Evolutionary conservation across 805 yeast species (phyloP), one percentile per base, ranked within the genome.

Genomic region (Kurtzmaniella cleridarum): DNA sequence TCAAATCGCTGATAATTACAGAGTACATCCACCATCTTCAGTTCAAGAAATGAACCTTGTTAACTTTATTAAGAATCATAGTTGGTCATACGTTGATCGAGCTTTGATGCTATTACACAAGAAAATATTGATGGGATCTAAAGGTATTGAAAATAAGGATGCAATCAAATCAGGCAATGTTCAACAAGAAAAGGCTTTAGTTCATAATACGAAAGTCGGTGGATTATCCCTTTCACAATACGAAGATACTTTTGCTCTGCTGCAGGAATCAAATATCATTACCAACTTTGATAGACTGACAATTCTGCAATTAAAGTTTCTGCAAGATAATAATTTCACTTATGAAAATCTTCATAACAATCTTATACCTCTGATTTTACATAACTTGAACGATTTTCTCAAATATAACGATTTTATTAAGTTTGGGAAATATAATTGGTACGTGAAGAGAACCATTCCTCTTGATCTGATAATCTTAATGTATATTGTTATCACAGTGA

Each of bases 351-450:
- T 78, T 41, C 64, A 72, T 14, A 73, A 65, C 45, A 78, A 77
- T 53, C 55, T 78, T 43, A 66, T 78, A 28, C 82, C 84, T 1
- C 69, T 79, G 1, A 64, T 78, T 9, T 49, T 78, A 33, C 83
- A 78, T 47, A 76, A 75, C 45, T 56, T 78, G 45, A 73, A 74
- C 47, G 77, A 75, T 42, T 78, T 78, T 48, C 55, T 75, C 42
- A 71, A 73, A 50, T 69, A 73, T 45, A 71, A 73, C 41, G 74
- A 75, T 45, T 74, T 73, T 47, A 67, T 71, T 41, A 67, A 71
- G 36, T 75, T 71, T 50, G 76, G 76, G 5, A 67, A 71, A 40
- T 78, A 64, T 53, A 78, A 78, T 47, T 78, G 84, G 84, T 78
- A 76, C 45, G 66, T 78, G 35, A 71, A 78, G 49, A 63, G 80